phyloP scores from a whole-genome alignment of 257 asterid species.

The Solanum microdontum region DNA sequence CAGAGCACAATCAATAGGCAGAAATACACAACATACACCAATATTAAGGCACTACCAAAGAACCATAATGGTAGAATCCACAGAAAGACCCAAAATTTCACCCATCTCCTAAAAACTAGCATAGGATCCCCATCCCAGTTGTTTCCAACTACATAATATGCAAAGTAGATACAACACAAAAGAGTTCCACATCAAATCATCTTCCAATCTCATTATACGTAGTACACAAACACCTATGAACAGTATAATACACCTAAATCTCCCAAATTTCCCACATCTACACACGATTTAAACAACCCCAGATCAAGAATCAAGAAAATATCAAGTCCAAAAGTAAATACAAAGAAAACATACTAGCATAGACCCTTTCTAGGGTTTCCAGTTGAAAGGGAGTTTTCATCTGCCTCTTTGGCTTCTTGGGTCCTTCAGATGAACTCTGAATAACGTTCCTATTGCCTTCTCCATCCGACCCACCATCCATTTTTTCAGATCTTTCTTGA shows the following conservation, averaged over 20 bases:
- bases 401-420: conserved; percentile 94
- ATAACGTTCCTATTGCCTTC: conserved; percentile 39
- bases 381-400: conserved; percentile 99
- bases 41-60: background rate
- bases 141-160: background rate
- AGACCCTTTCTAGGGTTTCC: conserved; percentile 76
- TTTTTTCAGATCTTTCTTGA: conserved; percentile 20
- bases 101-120: background rate
- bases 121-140: background rate
- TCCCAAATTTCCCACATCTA: background rate
- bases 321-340: no score
- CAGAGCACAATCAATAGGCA: background rate
- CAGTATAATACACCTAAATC: background rate
- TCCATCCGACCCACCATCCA: conserved; percentile 84
- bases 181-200: background rate
- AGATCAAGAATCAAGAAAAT: background rate
- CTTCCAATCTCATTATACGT: background rate
- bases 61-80: background rate
- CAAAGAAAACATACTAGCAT: conserved; percentile 44
- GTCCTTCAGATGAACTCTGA: conserved; percentile 44
- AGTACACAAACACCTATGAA: background rate
- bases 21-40: background rate
- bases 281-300: background rate
- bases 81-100: background rate
- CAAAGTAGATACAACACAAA: background rate